Evolutionary conservation across 2,329 filamentous ascomycete genomes (phyloP).

Genomic region (Cladosporium sphaerospermum): DNA sequence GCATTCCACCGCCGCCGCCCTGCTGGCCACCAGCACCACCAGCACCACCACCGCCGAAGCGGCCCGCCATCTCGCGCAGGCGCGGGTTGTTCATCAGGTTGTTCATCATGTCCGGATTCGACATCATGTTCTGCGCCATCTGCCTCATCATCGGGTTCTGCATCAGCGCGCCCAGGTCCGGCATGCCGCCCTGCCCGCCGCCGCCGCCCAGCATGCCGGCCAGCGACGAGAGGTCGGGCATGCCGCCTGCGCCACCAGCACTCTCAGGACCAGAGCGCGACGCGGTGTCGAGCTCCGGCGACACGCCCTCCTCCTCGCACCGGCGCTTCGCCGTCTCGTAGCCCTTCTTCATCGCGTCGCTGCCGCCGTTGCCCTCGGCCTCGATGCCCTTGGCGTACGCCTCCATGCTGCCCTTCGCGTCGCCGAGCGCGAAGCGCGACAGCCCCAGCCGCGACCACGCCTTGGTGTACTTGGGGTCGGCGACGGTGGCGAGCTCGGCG

Average conservation of each 20-base stretch:
- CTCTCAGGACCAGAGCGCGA: slow-evolving; percentile 3
- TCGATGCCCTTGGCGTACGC: slow-evolving; percentile 92
- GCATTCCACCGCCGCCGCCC: slow-evolving; percentile 63
- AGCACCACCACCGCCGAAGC: slow-evolving; percentile 53
- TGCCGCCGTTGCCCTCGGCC: slow-evolving; percentile 86
- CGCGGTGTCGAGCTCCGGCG: background rate
- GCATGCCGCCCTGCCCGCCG: slow-evolving; percentile 67
- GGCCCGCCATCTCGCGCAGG: slow-evolving; percentile 78
- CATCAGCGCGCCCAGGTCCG: slow-evolving; percentile 82
- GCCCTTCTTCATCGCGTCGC: slow-evolving; percentile 95
- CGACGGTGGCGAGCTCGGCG: slow-evolving; percentile 80
- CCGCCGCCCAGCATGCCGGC: slow-evolving; percentile 50
- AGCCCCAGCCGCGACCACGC: slow-evolving; percentile 92
- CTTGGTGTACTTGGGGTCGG: slow-evolving; percentile 93
- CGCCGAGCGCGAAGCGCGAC: slow-evolving; percentile 83
- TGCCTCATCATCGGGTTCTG: slow-evolving; percentile 96
- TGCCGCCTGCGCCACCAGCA: slow-evolving; percentile 33
- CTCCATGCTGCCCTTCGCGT: slow-evolving; percentile 87
- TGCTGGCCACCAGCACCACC: slow-evolving; percentile 29
- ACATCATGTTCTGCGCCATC: slow-evolving; percentile 97
- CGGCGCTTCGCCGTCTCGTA: slow-evolving; percentile 87
- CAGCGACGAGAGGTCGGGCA: slow-evolving; percentile 36
- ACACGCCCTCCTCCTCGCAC: slow-evolving; percentile 68
- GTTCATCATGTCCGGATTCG: slow-evolving; percentile 85
- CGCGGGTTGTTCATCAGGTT: slow-evolving; percentile 87